phyloP scores from a whole-genome alignment of 176 grass and related monocot species.

The Eremochloa ophiuroides region DNA sequence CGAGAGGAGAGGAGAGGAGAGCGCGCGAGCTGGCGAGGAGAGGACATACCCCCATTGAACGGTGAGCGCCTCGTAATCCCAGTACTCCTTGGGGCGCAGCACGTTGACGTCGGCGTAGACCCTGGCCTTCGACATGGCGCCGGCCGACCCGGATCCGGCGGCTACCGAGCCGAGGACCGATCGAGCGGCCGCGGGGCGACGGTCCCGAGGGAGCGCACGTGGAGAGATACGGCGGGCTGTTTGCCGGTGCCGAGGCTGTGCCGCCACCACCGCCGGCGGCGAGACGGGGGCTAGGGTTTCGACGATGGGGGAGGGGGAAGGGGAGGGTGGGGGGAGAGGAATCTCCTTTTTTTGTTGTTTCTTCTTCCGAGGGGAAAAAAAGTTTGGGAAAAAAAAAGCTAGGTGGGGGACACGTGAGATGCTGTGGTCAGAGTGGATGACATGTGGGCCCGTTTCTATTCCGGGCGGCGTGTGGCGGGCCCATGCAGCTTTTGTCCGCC shows the following conservation, averaged over 20 bases:
- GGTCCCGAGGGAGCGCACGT: background rate
- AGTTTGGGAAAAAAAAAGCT: background rate
- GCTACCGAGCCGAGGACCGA: background rate
- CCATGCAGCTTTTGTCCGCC: background rate
- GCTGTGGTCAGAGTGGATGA: background rate
- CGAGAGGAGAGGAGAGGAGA: background rate
- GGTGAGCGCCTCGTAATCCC: slow-evolving; percentile 83
- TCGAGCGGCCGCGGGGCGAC: background rate
- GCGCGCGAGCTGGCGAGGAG: background rate
- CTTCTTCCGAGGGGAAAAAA: background rate
- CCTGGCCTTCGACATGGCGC: slow-evolving; percentile 60
- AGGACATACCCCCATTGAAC: slow-evolving; percentile 69
- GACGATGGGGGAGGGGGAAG: too few relatives aligned
- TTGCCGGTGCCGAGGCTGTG: background rate
- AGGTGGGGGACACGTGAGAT: background rate
- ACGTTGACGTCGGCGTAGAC: slow-evolving; percentile 86
- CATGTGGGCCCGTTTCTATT: background rate
- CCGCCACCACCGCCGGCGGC: slow-evolving; percentile 30
- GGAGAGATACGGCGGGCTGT: background rate
- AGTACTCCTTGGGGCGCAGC: slow-evolving; percentile 85
- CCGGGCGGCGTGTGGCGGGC: background rate
- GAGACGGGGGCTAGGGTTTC: slow-evolving; percentile 42
- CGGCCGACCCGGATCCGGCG: slow-evolving; percentile 28
- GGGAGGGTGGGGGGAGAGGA: too few relatives aligned
- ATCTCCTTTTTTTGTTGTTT: background rate